phyloP scores from a whole-genome alignment of 331 rosid genomes.

The Prunus yedoensis region DNA sequence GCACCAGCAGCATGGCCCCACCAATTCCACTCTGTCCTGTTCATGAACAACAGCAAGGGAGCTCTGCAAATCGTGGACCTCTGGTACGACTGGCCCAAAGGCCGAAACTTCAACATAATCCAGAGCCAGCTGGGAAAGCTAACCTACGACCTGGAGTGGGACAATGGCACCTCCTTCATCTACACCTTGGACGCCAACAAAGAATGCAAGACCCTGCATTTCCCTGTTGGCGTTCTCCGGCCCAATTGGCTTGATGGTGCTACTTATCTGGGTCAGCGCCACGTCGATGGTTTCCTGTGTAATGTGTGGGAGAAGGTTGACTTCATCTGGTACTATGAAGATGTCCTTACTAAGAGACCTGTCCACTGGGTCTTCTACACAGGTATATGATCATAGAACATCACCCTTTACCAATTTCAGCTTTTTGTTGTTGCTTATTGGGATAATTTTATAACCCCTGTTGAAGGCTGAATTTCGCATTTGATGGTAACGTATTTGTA shows the following conservation, averaged over 20 bases:
- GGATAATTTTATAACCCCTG: too few relatives aligned
- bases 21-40: conserved; percentile 60
- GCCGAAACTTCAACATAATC: conserved; percentile 73
- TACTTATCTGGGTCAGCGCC: conserved; percentile 49
- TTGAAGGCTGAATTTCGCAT: too few relatives aligned
- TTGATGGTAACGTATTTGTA: too few relatives aligned
- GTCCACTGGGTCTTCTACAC: conserved; percentile 60
- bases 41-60: conserved; percentile 51
- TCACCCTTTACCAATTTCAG: not conserved
- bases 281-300: conserved; percentile 56
- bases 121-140: conserved; percentile 55
- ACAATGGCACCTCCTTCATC: conserved; percentile 65
- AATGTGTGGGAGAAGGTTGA: conserved; percentile 70
- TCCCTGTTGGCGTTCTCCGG: conserved; percentile 61
- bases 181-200: conserved; percentile 35
- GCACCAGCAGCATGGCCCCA: conserved; percentile 54
- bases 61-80: conserved; percentile 46
- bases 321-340: conserved; percentile 58
- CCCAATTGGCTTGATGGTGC: conserved; percentile 72
- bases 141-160: conserved; percentile 64
- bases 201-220: conserved; percentile 35
- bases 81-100: conserved; percentile 80
- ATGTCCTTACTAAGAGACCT: conserved; percentile 56
- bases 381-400: conserved; percentile 14
- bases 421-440: not conserved